phyloP scores from a whole-genome alignment of 148 eudicot species.

The Rhododendron williamsianum region DNA sequence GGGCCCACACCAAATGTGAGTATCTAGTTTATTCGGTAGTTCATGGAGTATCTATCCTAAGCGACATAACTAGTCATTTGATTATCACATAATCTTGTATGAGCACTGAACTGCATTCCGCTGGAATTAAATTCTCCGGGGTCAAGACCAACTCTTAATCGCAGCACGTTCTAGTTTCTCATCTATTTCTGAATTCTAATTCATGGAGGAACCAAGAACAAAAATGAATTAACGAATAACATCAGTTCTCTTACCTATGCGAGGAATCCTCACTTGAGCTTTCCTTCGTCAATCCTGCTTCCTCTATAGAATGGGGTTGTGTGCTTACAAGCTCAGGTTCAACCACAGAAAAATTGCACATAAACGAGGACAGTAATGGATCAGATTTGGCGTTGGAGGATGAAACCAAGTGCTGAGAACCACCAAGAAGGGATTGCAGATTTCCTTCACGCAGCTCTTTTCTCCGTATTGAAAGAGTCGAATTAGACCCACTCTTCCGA shows the following conservation, averaged over 20 bases:
- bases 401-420: constrained; percentile 37
- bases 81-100: too few species aligned
- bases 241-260: constrained; percentile 44
- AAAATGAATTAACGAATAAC: background rate
- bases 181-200: too few species aligned
- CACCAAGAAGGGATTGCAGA: constrained; percentile 53
- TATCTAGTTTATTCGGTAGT: too few species aligned
- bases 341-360: constrained; percentile 43
- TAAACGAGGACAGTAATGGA: constrained; percentile 71
- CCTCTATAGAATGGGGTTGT: constrained; percentile 36
- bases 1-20: too few species aligned
- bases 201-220: too few species aligned
- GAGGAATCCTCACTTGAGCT: constrained; percentile 19
- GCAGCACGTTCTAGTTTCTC: too few species aligned
- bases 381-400: constrained; percentile 66
- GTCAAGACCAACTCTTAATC: too few species aligned
- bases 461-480: constrained; percentile 46
- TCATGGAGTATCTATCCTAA: too few species aligned
- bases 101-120: too few species aligned
- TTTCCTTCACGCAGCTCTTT: constrained; percentile 71
- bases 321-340: constrained; percentile 22
- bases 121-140: too few species aligned
- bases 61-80: too few species aligned
- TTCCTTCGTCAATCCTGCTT: constrained; percentile 28
- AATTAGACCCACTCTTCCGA: constrained; percentile 52